Conservation (phyloP, 2,329 filamentous ascomycete genomes). For the Thelonectria blattea region DNA sequence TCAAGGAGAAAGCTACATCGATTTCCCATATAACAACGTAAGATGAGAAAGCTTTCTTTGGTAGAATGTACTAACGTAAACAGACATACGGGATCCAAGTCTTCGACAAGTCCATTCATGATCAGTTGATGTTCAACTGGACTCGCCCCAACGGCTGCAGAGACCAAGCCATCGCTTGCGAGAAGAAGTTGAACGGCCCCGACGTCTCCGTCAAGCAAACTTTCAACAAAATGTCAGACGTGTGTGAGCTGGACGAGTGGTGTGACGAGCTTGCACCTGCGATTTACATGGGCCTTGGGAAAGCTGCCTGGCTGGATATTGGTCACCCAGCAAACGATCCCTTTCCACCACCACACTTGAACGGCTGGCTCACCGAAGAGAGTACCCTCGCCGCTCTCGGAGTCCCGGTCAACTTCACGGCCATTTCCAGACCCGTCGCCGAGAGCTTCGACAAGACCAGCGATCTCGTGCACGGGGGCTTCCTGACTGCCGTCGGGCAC, state of each 20-base stretch:
- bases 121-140: conserved; percentile 39
- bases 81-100: conserved; percentile 62
- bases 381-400: conserved; percentile 64
- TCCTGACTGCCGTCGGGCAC: conserved; percentile 59
- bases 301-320: conserved; percentile 65
- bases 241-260: conserved; percentile 5
- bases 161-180: conserved; percentile 59
- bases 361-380: conserved; percentile 66
- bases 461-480: conserved; percentile 59
- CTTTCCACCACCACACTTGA: conserved; percentile 67
- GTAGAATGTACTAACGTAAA: background rate
- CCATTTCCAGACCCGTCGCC: conserved; percentile 49
- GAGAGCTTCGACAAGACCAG: conserved; percentile 66
- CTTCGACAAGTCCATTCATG: conserved; percentile 54
- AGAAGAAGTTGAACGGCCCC: conserved; percentile 54
- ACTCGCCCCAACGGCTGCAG: conserved; percentile 54
- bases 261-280: conserved; percentile 47
- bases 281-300: conserved; percentile 56
- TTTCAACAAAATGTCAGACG: background rate
- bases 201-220: conserved; percentile 39
- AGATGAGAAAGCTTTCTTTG: background rate
- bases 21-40: conserved; percentile 64
- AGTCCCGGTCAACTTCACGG: conserved; percentile 64
- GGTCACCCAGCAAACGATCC: conserved; percentile 61
- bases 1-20: conserved; percentile 62